These are phyloP conservation scores for Fraxinus angustifolia DNA, from an alignment of 305 asterid genomes.

Conservation along the genomic window DNA sequence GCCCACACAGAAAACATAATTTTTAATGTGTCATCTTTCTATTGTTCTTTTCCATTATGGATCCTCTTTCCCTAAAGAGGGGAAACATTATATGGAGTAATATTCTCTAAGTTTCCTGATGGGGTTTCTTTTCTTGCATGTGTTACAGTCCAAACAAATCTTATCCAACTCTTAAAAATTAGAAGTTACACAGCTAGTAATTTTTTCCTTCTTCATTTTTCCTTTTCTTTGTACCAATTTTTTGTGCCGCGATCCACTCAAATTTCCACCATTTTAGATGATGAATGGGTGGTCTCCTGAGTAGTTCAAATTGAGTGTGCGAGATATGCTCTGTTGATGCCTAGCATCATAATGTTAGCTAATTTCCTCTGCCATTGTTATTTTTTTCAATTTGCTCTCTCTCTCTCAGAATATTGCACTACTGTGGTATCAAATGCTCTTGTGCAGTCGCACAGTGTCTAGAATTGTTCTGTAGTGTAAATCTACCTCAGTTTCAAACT, in stretches of 20 bases:
- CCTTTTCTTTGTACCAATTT: neutral
- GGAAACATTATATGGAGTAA: neutral
- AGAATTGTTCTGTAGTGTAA: neutral
- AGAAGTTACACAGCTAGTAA: neutral
- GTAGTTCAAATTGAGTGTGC: neutral
- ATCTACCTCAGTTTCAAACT: neutral
- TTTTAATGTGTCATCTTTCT: too few species aligned
- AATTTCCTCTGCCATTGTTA: neutral
- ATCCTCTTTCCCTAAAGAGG: neutral
- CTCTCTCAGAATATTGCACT: neutral
- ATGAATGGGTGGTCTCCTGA: neutral
- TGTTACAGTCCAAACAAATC: neutral
- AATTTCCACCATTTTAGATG: neutral
- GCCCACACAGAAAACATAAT: too few species aligned
- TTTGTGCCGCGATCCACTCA: neutral
- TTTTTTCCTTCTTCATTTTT: neutral
- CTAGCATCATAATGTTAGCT: neutral
- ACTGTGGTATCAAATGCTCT: neutral
- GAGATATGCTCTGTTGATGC: neutral
- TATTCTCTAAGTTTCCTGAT: neutral
- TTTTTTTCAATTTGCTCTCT: neutral
- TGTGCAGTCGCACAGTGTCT: neutral
- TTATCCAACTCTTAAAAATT: neutral
- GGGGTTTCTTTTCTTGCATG: neutral
- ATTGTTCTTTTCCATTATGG: neutral